Conservation (phyloP, 306 rosid species). For the Sophora flavescens region DNA sequence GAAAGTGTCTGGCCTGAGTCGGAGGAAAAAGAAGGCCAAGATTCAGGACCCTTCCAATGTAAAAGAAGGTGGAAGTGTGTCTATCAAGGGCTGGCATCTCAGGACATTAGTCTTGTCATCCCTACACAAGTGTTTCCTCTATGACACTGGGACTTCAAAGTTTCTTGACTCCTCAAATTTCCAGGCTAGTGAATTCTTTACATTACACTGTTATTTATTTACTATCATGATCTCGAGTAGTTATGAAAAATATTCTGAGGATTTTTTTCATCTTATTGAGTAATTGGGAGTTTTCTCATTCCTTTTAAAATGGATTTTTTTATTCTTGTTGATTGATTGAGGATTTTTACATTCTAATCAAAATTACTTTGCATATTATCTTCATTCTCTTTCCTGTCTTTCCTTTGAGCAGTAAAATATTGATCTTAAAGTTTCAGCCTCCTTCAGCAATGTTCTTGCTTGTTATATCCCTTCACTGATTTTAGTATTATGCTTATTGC, state of each 20-base stretch:
- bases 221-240: not conserved
- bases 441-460: constrained; percentile 5
- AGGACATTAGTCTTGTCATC: constrained; percentile 80
- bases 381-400: constrained; percentile 24
- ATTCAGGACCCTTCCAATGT: constrained; percentile 49
- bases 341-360: not conserved
- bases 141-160: constrained; percentile 80
- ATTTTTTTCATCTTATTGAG: constrained; percentile 1
- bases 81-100: constrained; percentile 80
- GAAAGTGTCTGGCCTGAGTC: constrained; percentile 49
- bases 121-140: constrained; percentile 86
- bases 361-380: constrained; percentile 29
- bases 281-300: not conserved
- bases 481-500: constrained; percentile 40
- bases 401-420: constrained; percentile 6
- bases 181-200: constrained; percentile 63
- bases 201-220: not conserved
- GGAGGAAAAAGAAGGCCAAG: constrained; percentile 84
- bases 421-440: not conserved
- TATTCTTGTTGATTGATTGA: constrained; percentile 2
- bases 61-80: constrained; percentile 51
- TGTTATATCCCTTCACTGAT: constrained; percentile 40
- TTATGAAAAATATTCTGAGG: not conserved
- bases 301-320: not conserved
- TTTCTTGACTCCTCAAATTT: constrained; percentile 85